Evolutionary conservation across 169 alveolate genomes (phyloP).

Genomic region (Cryptosporidium sp.): DNA sequence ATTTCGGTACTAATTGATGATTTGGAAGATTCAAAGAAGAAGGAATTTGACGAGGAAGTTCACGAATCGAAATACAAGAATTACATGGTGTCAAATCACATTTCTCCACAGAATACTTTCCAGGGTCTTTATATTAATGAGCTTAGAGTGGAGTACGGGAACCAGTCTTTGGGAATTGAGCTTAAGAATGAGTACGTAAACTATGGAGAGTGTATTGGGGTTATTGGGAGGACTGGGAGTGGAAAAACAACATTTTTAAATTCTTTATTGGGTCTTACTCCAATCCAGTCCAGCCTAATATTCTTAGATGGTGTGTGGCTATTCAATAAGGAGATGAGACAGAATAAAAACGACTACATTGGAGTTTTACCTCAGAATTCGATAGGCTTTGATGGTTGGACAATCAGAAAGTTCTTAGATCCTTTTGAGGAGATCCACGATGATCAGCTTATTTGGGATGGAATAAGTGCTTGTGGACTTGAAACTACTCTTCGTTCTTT

Average conservation of each 20-base stretch:
- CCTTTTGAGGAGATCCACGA: conserved; percentile 75
- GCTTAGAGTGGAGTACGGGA: conserved; percentile 29
- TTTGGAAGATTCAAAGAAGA: conserved; percentile 10
- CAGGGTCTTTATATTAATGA: conserved; percentile 44
- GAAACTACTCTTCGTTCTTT: conserved; percentile 10
- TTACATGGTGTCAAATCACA: neutral
- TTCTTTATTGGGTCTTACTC: conserved; percentile 47
- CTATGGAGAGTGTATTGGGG: conserved; percentile 63
- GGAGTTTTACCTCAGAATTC: conserved; percentile 81
- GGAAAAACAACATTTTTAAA: conserved; percentile 66
- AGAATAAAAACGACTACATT: conserved; percentile 61
- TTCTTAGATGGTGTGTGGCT: conserved; percentile 33
- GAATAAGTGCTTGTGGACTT: conserved; percentile 32
- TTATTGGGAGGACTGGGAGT: conserved; percentile 70
- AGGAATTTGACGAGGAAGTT: conserved; percentile 28
- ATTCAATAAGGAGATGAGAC: conserved; percentile 34
- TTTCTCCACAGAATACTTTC: neutral
- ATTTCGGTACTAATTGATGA: conserved; percentile 42
- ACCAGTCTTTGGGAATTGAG: conserved; percentile 55
- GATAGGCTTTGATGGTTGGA: conserved; percentile 79
- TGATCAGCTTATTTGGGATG: conserved; percentile 73
- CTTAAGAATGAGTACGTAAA: conserved; percentile 21
- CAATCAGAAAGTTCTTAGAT: conserved; percentile 78
- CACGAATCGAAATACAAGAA: neutral
- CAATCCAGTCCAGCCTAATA: conserved; percentile 6